A percentile compares a stretch with the other conserved stretches of the same genome.
Evolutionary conservation across 495 filamentous ascomycete genomes (phyloP).

Genomic region (Penicillium goetzii): DNA sequence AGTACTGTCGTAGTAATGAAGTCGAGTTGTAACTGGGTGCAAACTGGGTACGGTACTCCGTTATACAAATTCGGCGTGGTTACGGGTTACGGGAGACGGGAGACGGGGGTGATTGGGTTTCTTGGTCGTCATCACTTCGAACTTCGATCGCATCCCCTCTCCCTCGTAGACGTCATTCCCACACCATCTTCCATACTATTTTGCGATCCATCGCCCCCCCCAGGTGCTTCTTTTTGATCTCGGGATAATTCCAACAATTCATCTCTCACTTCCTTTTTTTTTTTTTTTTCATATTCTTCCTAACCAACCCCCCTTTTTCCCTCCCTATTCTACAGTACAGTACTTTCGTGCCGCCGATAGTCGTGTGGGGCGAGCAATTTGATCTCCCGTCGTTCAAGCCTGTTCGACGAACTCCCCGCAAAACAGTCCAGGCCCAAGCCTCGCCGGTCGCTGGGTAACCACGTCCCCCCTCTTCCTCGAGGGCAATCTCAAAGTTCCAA

Average conservation of each 20-base stretch:
- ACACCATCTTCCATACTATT: constrained; percentile 8
- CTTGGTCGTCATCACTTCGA: constrained; percentile 25
- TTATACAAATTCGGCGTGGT: too few species aligned
- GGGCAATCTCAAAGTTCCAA: background rate
- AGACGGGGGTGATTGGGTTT: background rate
- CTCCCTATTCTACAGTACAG: background rate
- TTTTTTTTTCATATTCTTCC: background rate
- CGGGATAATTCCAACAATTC: background rate
- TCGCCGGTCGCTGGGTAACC: constrained; percentile 37
- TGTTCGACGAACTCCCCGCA: constrained; percentile 28
- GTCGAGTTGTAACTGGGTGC: constrained; percentile 10
- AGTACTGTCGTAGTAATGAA: background rate
- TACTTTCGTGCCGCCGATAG: constrained; percentile 10
- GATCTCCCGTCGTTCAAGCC: constrained; percentile 19
- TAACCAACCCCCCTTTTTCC: background rate
- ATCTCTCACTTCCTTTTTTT: background rate
- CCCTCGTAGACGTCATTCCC: constrained; percentile 32
- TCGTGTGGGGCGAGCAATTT: constrained; percentile 21
- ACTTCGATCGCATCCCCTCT: constrained; percentile 17
- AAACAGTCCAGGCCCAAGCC: constrained; percentile 13
- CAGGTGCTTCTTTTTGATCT: background rate
- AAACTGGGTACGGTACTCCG: constrained; percentile 1
- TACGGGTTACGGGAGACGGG: background rate
- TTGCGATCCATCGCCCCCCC: background rate
- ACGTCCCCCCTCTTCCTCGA: background rate